phyloP scores from a whole-genome alignment of 768 basidiomycete genomes.

The Leccinum obscurum region DNA sequence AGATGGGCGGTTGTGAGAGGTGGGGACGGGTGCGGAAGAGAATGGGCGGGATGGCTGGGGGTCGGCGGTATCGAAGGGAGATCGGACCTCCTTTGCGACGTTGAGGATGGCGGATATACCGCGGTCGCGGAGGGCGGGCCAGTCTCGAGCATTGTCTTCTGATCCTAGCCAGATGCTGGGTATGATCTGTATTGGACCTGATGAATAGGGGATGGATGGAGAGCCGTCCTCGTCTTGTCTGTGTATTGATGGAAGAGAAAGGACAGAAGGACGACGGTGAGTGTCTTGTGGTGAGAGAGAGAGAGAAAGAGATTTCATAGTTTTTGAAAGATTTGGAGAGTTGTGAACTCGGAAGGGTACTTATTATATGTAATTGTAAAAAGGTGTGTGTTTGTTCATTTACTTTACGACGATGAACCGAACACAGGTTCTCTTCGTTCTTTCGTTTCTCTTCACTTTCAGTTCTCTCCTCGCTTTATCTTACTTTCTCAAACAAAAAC shows the following conservation, averaged over 20 bases:
- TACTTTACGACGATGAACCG: slow-evolving; percentile 38
- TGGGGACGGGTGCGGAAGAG: slow-evolving; percentile 68
- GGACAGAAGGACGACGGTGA: slow-evolving; percentile 65
- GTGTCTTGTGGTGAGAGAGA: slow-evolving; percentile 30
- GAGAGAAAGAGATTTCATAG: slow-evolving; percentile 2
- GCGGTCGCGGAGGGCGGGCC: slow-evolving; percentile 64
- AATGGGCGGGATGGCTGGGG: slow-evolving; percentile 57
- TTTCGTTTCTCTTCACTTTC: slow-evolving; percentile 51
- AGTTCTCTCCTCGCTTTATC: slow-evolving; percentile 39
- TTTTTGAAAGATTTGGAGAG: no score
- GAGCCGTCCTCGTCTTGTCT: slow-evolving; percentile 66
- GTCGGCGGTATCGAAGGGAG: slow-evolving; percentile 57
- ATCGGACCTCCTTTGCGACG: slow-evolving; percentile 87
- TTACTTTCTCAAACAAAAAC: background rate
- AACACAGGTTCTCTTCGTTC: slow-evolving; percentile 54
- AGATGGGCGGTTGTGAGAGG: slow-evolving; percentile 23
- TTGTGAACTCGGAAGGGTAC: slow-evolving; percentile 23
- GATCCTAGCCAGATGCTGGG: slow-evolving; percentile 89
- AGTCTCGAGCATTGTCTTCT: slow-evolving; percentile 89
- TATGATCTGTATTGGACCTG: slow-evolving; percentile 82
- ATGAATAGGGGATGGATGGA: slow-evolving; percentile 66
- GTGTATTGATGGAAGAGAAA: slow-evolving; percentile 64
- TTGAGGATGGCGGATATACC: slow-evolving; percentile 84
- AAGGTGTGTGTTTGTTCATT: background rate
- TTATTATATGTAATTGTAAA: no score